A percentile compares a stretch with the other conserved stretches of the same genome.
These are phyloP conservation scores for Talinum fruticosum DNA, from an alignment of 148 eudicot species.

Conservation along the genomic window DNA sequence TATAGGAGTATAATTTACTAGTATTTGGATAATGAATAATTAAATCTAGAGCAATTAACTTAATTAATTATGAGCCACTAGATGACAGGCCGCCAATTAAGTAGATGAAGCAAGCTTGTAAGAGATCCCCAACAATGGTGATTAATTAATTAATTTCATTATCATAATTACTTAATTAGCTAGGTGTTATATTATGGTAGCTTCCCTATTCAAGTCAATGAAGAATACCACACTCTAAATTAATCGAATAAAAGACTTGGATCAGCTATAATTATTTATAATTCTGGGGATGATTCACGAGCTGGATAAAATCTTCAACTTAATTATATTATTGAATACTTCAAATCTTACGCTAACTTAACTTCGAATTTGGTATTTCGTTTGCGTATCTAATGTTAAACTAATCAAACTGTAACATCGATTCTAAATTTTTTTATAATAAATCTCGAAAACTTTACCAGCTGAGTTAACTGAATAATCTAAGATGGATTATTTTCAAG, in stretches of 20 bases:
- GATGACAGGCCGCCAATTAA: not conserved
- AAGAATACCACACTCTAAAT: not conserved
- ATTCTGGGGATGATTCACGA: not conserved
- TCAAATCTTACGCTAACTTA: not conserved
- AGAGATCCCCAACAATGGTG: not conserved
- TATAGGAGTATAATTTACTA: not conserved
- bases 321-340: not conserved
- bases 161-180: not conserved
- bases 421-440: no score
- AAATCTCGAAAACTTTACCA: no score
- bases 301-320: not conserved
- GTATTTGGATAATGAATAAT: not conserved
- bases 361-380: not conserved
- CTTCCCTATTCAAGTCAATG: not conserved
- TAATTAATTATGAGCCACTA: not conserved
- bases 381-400: not conserved
- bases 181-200: not conserved
- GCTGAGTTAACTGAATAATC: no score
- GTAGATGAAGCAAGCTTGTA: not conserved
- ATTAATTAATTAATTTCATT: not conserved
- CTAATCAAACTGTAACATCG: not conserved
- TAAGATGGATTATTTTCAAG: no score
- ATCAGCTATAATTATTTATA: not conserved
- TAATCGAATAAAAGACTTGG: not conserved
- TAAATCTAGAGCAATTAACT: not conserved